Evolutionary conservation across 768 basidiomycete genomes (phyloP).

Genomic region (Podaxis pistillaris): DNA sequence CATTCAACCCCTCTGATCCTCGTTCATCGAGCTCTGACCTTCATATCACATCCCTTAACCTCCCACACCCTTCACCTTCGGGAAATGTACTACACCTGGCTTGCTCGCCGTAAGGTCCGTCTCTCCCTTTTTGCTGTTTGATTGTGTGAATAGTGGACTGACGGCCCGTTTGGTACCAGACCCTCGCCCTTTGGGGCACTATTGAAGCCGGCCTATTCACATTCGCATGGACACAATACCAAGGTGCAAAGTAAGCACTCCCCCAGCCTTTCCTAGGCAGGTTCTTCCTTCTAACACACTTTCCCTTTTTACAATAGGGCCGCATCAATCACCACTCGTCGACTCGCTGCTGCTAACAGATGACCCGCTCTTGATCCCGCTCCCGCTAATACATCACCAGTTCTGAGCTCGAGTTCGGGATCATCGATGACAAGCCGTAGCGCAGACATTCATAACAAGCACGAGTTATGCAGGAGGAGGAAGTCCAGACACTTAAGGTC

Average conservation of each 20-base stretch:
- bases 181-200: slow-evolving; percentile 32
- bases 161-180: slow-evolving; percentile 21
- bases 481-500: not conserved
- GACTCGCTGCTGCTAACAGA: not conserved
- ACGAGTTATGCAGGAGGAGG: not conserved
- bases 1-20: not conserved
- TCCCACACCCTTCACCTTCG: not conserved
- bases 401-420: not conserved
- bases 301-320: not conserved
- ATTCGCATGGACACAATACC: slow-evolving; percentile 28
- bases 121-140: not conserved
- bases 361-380: not conserved
- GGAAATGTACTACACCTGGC: slow-evolving; percentile 24
- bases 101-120: slow-evolving; percentile 28
- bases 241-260: slow-evolving; percentile 19
- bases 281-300: not conserved
- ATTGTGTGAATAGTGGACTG: not conserved
- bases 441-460: not conserved
- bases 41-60: not conserved
- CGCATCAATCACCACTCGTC: not conserved
- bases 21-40: not conserved
- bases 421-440: not conserved
- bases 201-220: slow-evolving; percentile 31
- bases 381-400: not conserved
- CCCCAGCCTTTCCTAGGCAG: not conserved